Base-by-base conservation (phyloP, 257 asterid species). In the Linaria vulgaris region DNA sequence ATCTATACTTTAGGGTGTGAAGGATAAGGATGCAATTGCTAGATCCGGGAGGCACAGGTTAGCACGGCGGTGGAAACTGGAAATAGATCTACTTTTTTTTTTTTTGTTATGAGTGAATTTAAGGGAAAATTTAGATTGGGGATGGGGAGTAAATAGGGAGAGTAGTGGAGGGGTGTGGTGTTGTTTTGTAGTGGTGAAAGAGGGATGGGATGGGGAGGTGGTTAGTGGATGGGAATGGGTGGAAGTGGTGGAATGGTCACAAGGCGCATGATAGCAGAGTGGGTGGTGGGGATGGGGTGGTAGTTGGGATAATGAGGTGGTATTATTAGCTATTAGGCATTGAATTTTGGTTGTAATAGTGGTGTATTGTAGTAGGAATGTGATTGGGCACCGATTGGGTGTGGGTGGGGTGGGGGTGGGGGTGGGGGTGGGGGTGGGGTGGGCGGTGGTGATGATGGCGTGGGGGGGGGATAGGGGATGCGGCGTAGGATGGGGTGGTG, bases 211-310 rank as follows among this genome's bases (percentile, higher is more conserved):
- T 10, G 25, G 73, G 12, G 41, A 3, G n/a, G n/a, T n/a, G n/a
- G 41, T 43, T 27, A 27, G 17, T 31, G 69, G 69, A 59, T 56
- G 52, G 69, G 67, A 21, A 23, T 47, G 64, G 78, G 44, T 27
- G 78, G 50, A 20, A 67, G 27, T 23, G 22, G n/a, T n/a, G n/a
- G n/a, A n/a, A n/a, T 38, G 25, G 73, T 14, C 38, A 71, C 6
- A 61, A 50, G 52, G 83, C 78, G 76, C 80, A 74, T 45, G 63
- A 56, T 74, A 78, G 76, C 63, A 8, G 67, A 55, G 67, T 67
- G 71, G 75, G 72, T 63, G 69, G 71, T 45, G 70, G 70, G 57
- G 74, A 59, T 37, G 72, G 49, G 57, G 72, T 9, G 69, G 77
- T 41, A 79, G 73, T 69, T 69, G 74, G 66, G 55, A 66, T 72